Evolutionary conservation across 2,329 filamentous ascomycete genomes (phyloP).

Genomic region (Leptographium lundbergii): DNA sequence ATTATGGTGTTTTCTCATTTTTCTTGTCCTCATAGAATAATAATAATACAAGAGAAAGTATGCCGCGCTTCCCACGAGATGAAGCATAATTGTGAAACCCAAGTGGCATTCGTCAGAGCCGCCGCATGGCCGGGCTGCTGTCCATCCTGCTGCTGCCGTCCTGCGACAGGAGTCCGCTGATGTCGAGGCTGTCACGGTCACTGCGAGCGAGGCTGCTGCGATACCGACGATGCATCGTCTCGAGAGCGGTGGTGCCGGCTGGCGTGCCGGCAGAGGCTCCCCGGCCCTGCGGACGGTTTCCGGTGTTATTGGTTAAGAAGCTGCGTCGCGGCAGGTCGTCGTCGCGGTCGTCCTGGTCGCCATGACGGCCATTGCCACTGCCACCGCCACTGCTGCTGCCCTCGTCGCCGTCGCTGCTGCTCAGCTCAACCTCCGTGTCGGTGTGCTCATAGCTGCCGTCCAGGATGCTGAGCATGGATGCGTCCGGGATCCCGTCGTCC

Average conservation of each 20-base stretch:
- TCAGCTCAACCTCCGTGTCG: conserved; percentile 56
- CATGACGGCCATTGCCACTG: neutral
- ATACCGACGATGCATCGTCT: conserved; percentile 15
- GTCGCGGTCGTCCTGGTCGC: conserved; percentile 19
- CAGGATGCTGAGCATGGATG: conserved; percentile 6
- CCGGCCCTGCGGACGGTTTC: neutral
- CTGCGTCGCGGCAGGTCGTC: conserved; percentile 7
- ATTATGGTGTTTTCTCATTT: neutral
- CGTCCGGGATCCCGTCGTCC: conserved; percentile 57
- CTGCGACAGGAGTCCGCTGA: conserved; percentile 41
- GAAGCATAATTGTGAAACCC: too few species aligned
- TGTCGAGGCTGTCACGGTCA: conserved; percentile 40
- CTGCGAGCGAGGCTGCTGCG: conserved; percentile 26
- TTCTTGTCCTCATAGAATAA: neutral
- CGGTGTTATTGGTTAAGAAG: conserved; percentile 4
- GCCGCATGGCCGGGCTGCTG: conserved; percentile 38
- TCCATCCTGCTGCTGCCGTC: conserved; percentile 45
- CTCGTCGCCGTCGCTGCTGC: conserved; percentile 19
- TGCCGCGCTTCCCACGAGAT: neutral
- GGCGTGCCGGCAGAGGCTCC: neutral
- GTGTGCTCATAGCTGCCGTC: conserved; percentile 58
- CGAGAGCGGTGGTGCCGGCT: neutral
- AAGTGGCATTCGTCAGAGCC: too few species aligned
- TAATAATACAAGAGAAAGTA: neutral
- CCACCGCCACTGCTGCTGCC: neutral